Evolutionary conservation across 1,284 basidiomycete genomes (phyloP).

Genomic region (Stygiomarasmius scandens): DNA sequence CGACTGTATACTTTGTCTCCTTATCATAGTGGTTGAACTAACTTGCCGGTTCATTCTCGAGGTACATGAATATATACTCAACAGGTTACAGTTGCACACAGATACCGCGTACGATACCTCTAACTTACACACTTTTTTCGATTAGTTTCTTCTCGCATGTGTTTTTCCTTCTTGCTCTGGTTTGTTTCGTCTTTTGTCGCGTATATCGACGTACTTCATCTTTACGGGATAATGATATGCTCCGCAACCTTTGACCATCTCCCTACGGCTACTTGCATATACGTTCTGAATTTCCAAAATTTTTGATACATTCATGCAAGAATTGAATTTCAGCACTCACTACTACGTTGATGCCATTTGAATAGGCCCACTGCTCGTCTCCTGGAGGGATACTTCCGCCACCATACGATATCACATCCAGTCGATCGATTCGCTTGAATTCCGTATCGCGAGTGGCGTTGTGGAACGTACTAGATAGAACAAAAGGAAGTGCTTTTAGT

Average conservation of each 20-base stretch:
- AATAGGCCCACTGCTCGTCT: background rate
- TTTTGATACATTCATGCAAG: background rate
- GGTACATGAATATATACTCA: too few species aligned
- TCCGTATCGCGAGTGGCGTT: background rate
- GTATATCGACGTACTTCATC: conserved; percentile 28
- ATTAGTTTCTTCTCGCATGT: too few species aligned
- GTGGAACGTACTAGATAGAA: background rate
- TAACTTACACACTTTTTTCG: too few species aligned
- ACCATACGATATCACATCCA: conserved; percentile 1
- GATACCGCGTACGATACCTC: too few species aligned
- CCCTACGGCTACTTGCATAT: conserved; percentile 19
- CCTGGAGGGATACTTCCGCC: background rate
- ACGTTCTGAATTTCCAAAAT: background rate
- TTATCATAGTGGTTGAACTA: background rate
- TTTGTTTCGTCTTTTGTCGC: background rate
- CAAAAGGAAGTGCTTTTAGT: too few species aligned
- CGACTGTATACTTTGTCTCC: too few species aligned
- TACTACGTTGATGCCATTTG: background rate
- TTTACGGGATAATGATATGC: conserved; percentile 27
- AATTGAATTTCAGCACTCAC: background rate
- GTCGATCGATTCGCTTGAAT: background rate
- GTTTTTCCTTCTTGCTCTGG: too few species aligned
- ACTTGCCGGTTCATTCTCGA: background rate
- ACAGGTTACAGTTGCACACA: too few species aligned
- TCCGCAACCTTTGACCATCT: conserved; percentile 29